phyloP scores from a whole-genome alignment of 176 grass and related monocot genomes.

The Hyparrhenia diplandra region DNA sequence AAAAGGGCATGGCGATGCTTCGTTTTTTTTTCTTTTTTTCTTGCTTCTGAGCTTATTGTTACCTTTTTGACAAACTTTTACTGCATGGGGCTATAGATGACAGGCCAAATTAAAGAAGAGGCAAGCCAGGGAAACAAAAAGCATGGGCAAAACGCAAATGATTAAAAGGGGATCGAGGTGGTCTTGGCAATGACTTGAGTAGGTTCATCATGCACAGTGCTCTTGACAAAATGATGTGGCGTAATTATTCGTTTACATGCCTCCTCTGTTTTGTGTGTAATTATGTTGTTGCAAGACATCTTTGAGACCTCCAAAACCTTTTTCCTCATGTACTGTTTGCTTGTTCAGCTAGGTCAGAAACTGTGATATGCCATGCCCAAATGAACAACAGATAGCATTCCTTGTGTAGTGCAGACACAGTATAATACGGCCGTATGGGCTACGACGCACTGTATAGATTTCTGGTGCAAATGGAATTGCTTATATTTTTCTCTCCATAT shows the following conservation, averaged over 20 bases:
- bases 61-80: not conserved
- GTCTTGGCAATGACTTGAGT: not conserved
- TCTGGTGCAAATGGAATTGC: not conserved
- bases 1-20: not conserved
- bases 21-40: not conserved
- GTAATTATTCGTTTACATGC: not conserved
- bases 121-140: not conserved
- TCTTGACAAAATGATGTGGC: constrained; percentile 15
- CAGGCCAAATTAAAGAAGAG: not conserved
- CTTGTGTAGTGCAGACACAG: no score
- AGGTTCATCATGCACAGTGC: not conserved
- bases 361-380: not conserved
- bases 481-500: no score
- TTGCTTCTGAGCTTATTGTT: not conserved
- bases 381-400: not conserved
- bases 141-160: not conserved
- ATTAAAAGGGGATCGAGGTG: not conserved
- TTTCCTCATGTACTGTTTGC: not conserved
- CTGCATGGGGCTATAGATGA: not conserved
- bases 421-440: no score
- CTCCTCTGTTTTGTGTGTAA: not conserved
- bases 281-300: not conserved
- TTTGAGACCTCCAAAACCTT: not conserved
- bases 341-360: not conserved
- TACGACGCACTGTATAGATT: no score